These are phyloP conservation scores for Phylloporus rhodoxanthus DNA, from an alignment of 768 basidiomycete genomes.

Conservation along the genomic window DNA sequence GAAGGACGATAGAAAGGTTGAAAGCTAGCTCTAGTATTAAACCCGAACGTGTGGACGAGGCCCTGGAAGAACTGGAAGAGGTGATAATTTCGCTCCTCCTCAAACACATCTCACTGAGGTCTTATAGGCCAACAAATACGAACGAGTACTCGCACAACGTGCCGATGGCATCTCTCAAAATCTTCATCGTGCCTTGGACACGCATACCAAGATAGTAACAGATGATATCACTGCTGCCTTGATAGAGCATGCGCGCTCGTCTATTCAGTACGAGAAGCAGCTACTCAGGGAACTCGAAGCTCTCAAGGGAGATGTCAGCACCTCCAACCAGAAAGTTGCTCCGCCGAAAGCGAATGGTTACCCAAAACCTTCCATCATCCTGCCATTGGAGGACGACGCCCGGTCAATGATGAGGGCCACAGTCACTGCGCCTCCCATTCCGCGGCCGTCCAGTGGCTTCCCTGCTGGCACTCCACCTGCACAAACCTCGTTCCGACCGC, in stretches of 20 bases:
- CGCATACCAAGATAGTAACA: conserved; percentile 81
- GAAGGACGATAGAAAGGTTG: conserved; percentile 83
- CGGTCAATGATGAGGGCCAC: conserved; percentile 24
- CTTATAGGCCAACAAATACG: conserved; percentile 80
- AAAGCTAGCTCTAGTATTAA: conserved; percentile 83
- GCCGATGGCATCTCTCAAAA: conserved; percentile 93
- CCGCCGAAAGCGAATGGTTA: conserved; percentile 42
- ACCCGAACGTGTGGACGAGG: conserved; percentile 83
- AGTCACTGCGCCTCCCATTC: conserved; percentile 20
- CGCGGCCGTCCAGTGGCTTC: conserved; percentile 18
- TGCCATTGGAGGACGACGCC: conserved; percentile 57
- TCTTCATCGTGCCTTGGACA: conserved; percentile 77
- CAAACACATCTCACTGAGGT: conserved; percentile 8
- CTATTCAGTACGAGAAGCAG: conserved; percentile 88
- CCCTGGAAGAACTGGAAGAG: conserved; percentile 90
- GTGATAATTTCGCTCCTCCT: conserved; percentile 34
- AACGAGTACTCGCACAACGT: conserved; percentile 76
- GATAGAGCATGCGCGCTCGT: conserved; percentile 88
- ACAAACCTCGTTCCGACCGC: conserved; percentile 25
- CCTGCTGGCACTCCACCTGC: conserved; percentile 12
- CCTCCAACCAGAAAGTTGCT: conserved; percentile 55
- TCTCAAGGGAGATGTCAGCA: conserved; percentile 67
- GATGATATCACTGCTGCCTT: conserved; percentile 88
- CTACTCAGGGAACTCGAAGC: conserved; percentile 83
- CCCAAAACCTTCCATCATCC: conserved; percentile 57